Evolutionary conservation across 2,329 filamentous ascomycete genomes (phyloP), one percentile per base, ranked within the genome.

Genomic region (Aspergillus awamori): DNA sequence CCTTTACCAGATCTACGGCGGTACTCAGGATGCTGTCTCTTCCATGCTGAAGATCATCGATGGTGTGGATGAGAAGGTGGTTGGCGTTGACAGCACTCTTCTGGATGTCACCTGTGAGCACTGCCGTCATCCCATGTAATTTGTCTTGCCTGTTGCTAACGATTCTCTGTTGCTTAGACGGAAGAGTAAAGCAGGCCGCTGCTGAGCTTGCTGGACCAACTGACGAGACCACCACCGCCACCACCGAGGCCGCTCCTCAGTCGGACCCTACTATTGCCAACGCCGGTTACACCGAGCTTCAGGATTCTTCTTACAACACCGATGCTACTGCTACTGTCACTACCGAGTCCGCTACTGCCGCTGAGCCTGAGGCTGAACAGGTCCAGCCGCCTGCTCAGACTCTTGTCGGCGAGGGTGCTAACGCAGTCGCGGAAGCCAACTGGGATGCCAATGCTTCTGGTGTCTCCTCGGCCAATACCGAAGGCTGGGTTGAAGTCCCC

Each of bases 401-500:
- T n/a, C 67, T 76, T 10, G 76, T 77, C 53, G 72, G 70, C n/a
- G 72, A 78, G 64, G 76, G 75, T 49, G 80, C 76, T 10, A 81
- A 81, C 64, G 70, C 76, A 10, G 70, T 79, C 39, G 85, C 82
- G 15, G 83, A 83, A 62, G 77, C 81, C 45, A 80, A 78, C 52
- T 88, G 85, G 84, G 84, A 87, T 70, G 80, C 81, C 54, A 80
- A 82, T 61, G 74, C 77, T 52, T 73, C 75, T 45, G 78, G 76
- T 15, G 78, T 82, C 15, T 79, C 83, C 58, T 80, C 83, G 24
- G 73, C 83, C 11, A 74, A 74, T 45, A 80, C 82, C 28, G 90
- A 93, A 67, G 85, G 83, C 57, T 95, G 91, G 86, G 89, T 96
- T 62, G 87, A 92, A 74, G 82, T 91, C 48, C 87, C 91, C 55